phyloP scores from a whole-genome alignment of 345 rosid species.

The Hypericum androsaemum region DNA sequence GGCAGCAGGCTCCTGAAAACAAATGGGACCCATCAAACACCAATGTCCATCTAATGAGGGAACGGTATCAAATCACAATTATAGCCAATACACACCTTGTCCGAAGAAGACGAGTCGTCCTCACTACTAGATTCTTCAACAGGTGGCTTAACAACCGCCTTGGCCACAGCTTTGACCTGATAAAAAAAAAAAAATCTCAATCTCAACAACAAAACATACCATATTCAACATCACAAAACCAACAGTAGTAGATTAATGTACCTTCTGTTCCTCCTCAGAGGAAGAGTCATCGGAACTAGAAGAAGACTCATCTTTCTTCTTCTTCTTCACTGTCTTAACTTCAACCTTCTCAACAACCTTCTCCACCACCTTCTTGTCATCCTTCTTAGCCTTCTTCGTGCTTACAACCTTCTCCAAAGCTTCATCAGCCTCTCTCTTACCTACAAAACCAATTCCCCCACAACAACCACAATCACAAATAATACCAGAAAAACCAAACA shows the following conservation, averaged over 20 bases:
- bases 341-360: conserved; percentile 38
- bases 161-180: conserved; percentile 18
- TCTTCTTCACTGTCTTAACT: conserved; percentile 36
- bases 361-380: conserved; percentile 17
- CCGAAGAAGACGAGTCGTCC: background rate
- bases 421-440: conserved; percentile 65
- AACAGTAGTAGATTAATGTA: background rate
- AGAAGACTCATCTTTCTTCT: conserved; percentile 36
- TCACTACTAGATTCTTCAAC: conserved; percentile 14
- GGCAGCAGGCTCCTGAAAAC: conserved; percentile 20
- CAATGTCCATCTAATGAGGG: too few relatives aligned
- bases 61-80: too few relatives aligned
- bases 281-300: conserved; percentile 46
- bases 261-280: conserved; percentile 62
- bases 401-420: conserved; percentile 36
- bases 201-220: background rate
- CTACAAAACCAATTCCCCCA: conserved; percentile 18
- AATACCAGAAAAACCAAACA: background rate
- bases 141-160: conserved; percentile 17
- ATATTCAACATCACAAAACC: background rate
- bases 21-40: too few relatives aligned
- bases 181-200: conserved; percentile 1
- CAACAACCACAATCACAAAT: background rate
- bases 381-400: conserved; percentile 60
- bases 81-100: too few relatives aligned